These are phyloP conservation scores for Trichomonas gallinae DNA, from an alignment of 208 protist genomes.

Conservation along the genomic window DNA sequence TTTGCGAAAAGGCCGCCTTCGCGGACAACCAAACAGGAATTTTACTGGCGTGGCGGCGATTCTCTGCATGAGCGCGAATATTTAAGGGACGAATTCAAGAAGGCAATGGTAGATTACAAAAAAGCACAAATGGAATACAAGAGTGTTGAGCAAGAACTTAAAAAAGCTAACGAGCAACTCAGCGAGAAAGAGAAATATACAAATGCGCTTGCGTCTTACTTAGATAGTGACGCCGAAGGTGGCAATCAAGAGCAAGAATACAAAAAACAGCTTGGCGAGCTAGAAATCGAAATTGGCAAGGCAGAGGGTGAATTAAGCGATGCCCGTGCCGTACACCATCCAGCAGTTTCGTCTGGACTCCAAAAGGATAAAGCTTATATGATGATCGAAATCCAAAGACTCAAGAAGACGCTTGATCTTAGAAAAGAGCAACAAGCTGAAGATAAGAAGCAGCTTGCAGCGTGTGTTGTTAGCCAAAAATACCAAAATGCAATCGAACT, in stretches of 20 bases:
- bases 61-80: background rate
- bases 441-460: background rate
- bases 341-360: background rate
- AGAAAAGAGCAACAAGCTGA: background rate
- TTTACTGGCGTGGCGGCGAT: background rate
- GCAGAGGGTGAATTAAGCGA: background rate
- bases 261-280: background rate
- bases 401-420: background rate
- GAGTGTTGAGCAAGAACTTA: background rate
- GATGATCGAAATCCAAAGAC: conserved; percentile 1
- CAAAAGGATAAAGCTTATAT: background rate
- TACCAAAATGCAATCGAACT: background rate
- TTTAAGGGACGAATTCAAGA: background rate
- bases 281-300: background rate
- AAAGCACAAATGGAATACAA: background rate
- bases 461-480: background rate
- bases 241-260: background rate
- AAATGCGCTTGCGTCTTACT: background rate
- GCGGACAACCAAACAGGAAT: background rate
- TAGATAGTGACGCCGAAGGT: background rate
- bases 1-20: background rate
- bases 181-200: background rate
- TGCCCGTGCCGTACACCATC: background rate
- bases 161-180: background rate
- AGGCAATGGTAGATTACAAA: background rate